These are phyloP conservation scores for Saccharomycopsis amapae DNA, from an alignment of 805 yeast species.

Conservation along the genomic window DNA sequence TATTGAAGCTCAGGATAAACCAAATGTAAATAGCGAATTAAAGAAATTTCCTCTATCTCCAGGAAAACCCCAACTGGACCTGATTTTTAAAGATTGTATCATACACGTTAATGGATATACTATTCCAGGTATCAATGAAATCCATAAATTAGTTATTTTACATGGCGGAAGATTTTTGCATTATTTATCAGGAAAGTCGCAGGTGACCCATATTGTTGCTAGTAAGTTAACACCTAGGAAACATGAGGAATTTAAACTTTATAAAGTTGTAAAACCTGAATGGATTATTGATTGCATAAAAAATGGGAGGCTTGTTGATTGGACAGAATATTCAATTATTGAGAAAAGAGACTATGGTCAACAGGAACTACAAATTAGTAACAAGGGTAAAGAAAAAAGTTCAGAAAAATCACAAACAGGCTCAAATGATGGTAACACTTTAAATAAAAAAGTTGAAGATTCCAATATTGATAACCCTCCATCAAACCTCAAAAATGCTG, in stretches of 20 bases:
- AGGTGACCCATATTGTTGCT: slow-evolving; percentile 82
- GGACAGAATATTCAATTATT: slow-evolving; percentile 60
- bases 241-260: slow-evolving; percentile 52
- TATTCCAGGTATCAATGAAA: slow-evolving; percentile 62
- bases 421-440: too few species aligned
- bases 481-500: neutral
- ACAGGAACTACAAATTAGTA: slow-evolving; percentile 31
- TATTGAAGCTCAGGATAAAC: slow-evolving; percentile 23
- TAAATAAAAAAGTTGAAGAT: too few species aligned
- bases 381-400: too few species aligned
- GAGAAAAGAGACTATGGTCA: slow-evolving; percentile 51
- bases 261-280: slow-evolving; percentile 69
- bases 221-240: slow-evolving; percentile 73
- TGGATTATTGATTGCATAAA: slow-evolving; percentile 72
- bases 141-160: slow-evolving; percentile 62
- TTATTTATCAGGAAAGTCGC: slow-evolving; percentile 59
- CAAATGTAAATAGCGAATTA: slow-evolving; percentile 24
- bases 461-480: neutral
- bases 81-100: slow-evolving; percentile 55
- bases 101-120: slow-evolving; percentile 90
- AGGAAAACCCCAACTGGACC: slow-evolving; percentile 6
- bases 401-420: too few species aligned
- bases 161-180: slow-evolving; percentile 78
- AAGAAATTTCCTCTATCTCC: slow-evolving; percentile 5
- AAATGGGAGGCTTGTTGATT: slow-evolving; percentile 42